These are phyloP conservation scores for Parascedosporium putredinis DNA, from an alignment of 2,329 filamentous ascomycete species.

Conservation along the genomic window DNA sequence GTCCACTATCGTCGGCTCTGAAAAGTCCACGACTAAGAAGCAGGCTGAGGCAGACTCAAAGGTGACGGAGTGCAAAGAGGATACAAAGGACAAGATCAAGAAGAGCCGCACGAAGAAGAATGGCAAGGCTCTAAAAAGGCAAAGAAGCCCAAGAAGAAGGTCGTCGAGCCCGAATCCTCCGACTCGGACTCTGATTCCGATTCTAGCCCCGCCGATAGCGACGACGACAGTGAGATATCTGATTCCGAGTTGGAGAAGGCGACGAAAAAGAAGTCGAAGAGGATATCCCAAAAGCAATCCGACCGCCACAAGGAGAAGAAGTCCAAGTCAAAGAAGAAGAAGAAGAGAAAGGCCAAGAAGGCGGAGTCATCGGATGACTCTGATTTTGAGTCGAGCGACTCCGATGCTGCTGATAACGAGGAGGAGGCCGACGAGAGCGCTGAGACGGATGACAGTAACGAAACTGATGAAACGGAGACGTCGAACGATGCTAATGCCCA, in stretches of 20 bases:
- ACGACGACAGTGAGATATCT: background rate
- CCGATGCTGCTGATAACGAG: background rate
- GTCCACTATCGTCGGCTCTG: background rate
- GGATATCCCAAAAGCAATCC: background rate
- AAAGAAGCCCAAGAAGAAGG: conserved; percentile 1
- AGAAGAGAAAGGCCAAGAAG: background rate
- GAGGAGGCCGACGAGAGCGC: background rate
- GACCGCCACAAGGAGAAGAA: background rate
- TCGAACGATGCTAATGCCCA: background rate
- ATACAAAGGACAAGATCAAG: background rate
- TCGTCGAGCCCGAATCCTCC: background rate
- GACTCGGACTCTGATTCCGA: background rate
- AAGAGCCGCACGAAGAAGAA: conserved; percentile 1
- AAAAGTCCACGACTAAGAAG: conserved; percentile 1
- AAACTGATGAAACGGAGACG: background rate
- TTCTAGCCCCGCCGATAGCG: conserved; percentile 1
- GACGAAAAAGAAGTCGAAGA: conserved; percentile 5
- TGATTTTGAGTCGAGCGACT: background rate
- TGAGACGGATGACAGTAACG: background rate
- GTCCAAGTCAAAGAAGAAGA: conserved; percentile 1
- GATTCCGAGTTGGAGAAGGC: background rate
- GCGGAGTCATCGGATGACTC: background rate
- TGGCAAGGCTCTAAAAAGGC: background rate
- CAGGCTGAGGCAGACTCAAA: background rate
- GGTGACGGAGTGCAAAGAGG: background rate